phyloP scores from a whole-genome alignment of 2,329 filamentous ascomycete genomes.

The Cucurbitaria berberidis region DNA sequence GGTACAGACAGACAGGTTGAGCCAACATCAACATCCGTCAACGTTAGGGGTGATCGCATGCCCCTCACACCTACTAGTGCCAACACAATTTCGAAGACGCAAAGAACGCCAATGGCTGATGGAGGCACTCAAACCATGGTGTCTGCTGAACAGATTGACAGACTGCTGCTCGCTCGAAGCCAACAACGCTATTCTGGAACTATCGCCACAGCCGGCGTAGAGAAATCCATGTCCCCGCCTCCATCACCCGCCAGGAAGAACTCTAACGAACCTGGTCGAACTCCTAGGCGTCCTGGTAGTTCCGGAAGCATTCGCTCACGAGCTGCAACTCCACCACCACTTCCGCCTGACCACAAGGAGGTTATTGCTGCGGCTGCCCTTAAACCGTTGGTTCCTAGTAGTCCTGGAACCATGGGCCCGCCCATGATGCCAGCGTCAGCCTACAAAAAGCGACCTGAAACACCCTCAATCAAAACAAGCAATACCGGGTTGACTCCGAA shows the following conservation, averaged over 20 bases:
- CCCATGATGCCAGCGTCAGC: conserved; percentile 84
- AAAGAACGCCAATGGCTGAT: conserved; percentile 61
- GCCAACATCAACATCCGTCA: conserved; percentile 1
- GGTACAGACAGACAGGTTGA: conserved; percentile 43
- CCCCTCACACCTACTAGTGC: conserved; percentile 33
- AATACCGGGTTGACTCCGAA: conserved; percentile 53
- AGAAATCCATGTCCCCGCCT: conserved; percentile 41
- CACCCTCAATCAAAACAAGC: conserved; percentile 51
- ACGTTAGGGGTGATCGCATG: conserved; percentile 24
- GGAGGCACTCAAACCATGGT: conserved; percentile 82
- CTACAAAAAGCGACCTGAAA: conserved; percentile 57
- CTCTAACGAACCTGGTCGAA: conserved; percentile 37
- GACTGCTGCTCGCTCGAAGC: conserved; percentile 67
- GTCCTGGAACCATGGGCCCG: conserved; percentile 73
- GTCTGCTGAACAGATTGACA: conserved; percentile 81
- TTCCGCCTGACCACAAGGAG: conserved; percentile 83
- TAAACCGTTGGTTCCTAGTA: conserved; percentile 53
- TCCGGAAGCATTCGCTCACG: conserved; percentile 68
- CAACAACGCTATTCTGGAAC: conserved; percentile 33
- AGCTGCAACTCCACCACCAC: conserved; percentile 66
- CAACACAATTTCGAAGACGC: conserved; percentile 31
- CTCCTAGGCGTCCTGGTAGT: conserved; percentile 69
- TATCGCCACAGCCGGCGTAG: conserved; percentile 36
- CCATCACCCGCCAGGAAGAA: conserved; percentile 44
- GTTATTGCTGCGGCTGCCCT: conserved; percentile 78